Evolutionary conservation across 805 yeast genomes (phyloP), one percentile per base, ranked within the genome.

Genomic region (Wickerhamiella vanderwaltii): DNA sequence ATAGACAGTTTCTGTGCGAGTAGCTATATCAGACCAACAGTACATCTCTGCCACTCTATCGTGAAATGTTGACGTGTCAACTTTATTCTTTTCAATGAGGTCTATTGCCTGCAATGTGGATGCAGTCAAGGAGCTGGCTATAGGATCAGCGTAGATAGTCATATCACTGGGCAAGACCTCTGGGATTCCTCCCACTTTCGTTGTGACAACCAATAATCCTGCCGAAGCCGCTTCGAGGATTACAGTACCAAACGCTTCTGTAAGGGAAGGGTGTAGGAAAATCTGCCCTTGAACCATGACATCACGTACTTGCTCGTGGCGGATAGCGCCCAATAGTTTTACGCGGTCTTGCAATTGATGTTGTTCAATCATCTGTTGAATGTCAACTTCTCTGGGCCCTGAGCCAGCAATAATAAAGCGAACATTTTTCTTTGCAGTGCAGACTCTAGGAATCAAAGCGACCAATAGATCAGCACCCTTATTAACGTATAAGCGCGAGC

Each of bases 221-320:
- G 97, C 91, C 1, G 94, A 80, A 0, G 96, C 98, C 0, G 99
- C 99, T 57, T 91, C 99, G 0, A 91, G 95, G 9, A 91, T 63
- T 0, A 85, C 97, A 0, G 98, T 91, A 2, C 99, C 99, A 62
- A 91, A 91, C 0, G 97, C 98, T 58, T 91, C 99, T 0, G 97
- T 91, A 30, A 91, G 66, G 1, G 95, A 78, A 0, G 98, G 87
- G 60, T 91, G 97, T 22, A 91, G 61, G 57, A 87, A 91, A 9
- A 91, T 88, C 53, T 91, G 93, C 15, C 98, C 99, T 48, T 76
- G 73, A 5, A 86, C 76, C 94, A 91, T 84, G 9, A 88, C 82
- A 51, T 87, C 85, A 37, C 97, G 66, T 6, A 91, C 98, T 51
- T 81, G 78, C 57, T 91, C 97, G 57, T 91, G 99, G 30, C 80